Evolutionary conservation across 352 stramenopile species (phyloP), one percentile per base, ranked within the genome.

Genomic region (Discostella stelligera): DNA sequence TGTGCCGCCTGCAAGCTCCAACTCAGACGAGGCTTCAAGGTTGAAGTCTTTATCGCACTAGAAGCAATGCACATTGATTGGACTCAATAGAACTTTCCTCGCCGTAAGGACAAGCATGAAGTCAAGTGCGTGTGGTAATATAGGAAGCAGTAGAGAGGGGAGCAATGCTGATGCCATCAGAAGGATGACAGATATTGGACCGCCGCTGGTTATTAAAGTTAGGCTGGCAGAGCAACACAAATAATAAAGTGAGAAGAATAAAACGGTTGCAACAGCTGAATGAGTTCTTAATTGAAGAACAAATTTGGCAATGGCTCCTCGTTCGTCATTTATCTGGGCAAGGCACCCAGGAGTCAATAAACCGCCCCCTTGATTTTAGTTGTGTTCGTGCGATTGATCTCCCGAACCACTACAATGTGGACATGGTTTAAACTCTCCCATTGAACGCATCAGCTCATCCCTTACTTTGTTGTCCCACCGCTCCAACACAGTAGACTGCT

Each of bases 321-420:
- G 60, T 65, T 83, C 68, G 58, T 79, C 55, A 70, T 90, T 83
- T 9, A 86, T 77, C 11, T 71, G 77, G 62, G 67, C 64, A 14
- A 90, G 60, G 61, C 84, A 90, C 46, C 85, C 74, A 10, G 78
- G 56, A 25, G 84, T 90, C 13, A 90, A 78, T 64, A 87, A 90
- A 6, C 83, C 83, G 39, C 84, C 84, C 30, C 84, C 80, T 21
- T 67, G 66, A 25, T 61, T 61, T 23, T 3, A 16, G 8, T 27
- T n/a, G 30, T 20, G 14, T 20, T 13, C 25, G 39, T 55, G 61
- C 53, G 32, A 20, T 23, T 20, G 4, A 60, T 9, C 21, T 23
- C 27, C 30, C 9, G 37, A 14, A 39, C 23, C 23, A 23, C 50
- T 77, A 39, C 84, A 90, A 54, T 82, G 58, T 6, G 84, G 84